Base-by-base conservation (phyloP, 331 rosid genomes). In the Pyrus hybrid region DNA sequence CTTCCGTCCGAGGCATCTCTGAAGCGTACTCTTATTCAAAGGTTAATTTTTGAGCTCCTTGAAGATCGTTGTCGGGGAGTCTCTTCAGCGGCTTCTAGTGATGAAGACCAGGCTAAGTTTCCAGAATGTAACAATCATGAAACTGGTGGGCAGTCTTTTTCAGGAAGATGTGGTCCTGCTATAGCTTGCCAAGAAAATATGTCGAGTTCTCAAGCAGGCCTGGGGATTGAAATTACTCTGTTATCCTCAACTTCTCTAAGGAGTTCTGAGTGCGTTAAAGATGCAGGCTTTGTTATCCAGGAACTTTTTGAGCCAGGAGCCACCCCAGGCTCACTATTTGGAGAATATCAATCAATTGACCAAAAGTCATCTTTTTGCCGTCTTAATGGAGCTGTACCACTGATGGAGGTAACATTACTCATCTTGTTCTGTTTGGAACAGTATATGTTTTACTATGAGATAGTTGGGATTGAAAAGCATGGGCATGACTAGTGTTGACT, bases 11-110 rank as follows among this genome's bases (percentile, higher is more conserved):
- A 93, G 86, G 97, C 97, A 65, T 93, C 89, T 62, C 89, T 90
- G 77, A 93, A 93, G 93, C 91, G 98, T 67, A 85, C 93, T 56
- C 82, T 88, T 74, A 90, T 93, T 79, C 96, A 91, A 93, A 93
- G 80, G 80, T 77, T 91, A 80, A 90, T 93, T 74, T 90, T 76
- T 71, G 90, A 84, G 77, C 93, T 90, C 17, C 81, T 93, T 82
- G 89, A 82, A 83, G 84, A 77, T 78, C 81, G 70, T 33, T 79
- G 76, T 72, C 71, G 54, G 22, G 91, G 86, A 79, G 78, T 70
- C 75, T 80, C 88, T 64, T 73, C 88, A 63, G 83, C 90, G 47
- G 86, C 82, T 43, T 77, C 85, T 76, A 82, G 83, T 72, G 91
- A 89, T 18, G 87, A 85, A 30, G 80, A 73, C 62, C 78, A 45